phyloP scores from a whole-genome alignment of 2,329 filamentous ascomycete species.

The Metarhizium sp. region DNA sequence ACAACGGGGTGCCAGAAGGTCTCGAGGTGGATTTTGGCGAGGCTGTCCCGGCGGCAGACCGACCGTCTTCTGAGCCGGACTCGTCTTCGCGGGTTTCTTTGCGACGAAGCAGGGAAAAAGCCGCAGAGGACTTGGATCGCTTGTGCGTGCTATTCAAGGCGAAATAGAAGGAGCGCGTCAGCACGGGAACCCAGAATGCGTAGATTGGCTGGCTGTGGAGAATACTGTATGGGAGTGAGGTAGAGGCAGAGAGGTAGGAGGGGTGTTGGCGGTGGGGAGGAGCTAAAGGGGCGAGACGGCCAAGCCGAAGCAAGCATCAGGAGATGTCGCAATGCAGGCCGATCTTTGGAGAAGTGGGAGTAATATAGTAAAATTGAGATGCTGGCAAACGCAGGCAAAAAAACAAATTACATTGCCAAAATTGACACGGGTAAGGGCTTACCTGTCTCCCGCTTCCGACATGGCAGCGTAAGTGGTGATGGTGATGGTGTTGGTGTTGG shows the following conservation, averaged over 20 bases:
- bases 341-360: background rate
- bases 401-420: background rate
- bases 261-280: background rate
- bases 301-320: background rate
- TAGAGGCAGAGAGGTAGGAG: background rate
- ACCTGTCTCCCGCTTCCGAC: slow-evolving; percentile 23
- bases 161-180: background rate
- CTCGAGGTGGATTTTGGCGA: slow-evolving; percentile 20
- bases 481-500: background rate
- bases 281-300: background rate
- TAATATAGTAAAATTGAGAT: too few species aligned
- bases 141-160: slow-evolving; percentile 28
- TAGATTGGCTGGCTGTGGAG: background rate
- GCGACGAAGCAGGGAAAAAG: slow-evolving; percentile 45
- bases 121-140: slow-evolving; percentile 43
- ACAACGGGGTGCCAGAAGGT: slow-evolving; percentile 24
- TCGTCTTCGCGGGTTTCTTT: slow-evolving; percentile 42
- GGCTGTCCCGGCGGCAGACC: slow-evolving; percentile 26
- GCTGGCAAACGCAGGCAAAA: background rate
- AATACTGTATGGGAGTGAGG: too few species aligned
- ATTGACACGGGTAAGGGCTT: background rate
- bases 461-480: slow-evolving; percentile 10
- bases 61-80: slow-evolving; percentile 43
- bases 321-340: background rate
- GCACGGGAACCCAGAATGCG: background rate